Evolutionary conservation across 139 green algal genomes (phyloP), one percentile per base, ranked within the genome.

Genomic region (Dunaliella primolecta): DNA sequence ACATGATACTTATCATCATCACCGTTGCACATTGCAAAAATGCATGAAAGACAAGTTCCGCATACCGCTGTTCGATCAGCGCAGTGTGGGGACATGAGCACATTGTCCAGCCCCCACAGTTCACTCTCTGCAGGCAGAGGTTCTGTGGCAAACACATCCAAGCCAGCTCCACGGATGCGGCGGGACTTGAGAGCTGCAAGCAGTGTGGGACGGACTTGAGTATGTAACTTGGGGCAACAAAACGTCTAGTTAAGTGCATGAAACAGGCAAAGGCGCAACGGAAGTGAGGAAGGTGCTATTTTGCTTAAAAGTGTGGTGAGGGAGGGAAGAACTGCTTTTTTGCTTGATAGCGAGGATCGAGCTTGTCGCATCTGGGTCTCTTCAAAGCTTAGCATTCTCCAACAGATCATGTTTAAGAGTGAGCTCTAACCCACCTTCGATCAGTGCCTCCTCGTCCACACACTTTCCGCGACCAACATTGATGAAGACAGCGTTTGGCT

Each of bases 391-490:
- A 72, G 21, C 20, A 29, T 72, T 72, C 20, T 72, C 20, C 56
- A 15, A 72, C 56, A 15, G 20, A 21, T 21, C 21, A 21, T 21
- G 20, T 21, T 72, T 72, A 72, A 29, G 20, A 83, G 30, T 83
- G 23, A 71, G 21, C n/a, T 64, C 2, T 1, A 23, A 33, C 75
- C 3, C 75, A 86, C 76, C 76, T 32, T 86, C 29, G 24, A 95
- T 89, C 1, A 98, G 83, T 3, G 94, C 94, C 27, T 85, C 76
- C 86, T 98, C 94, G 80, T 96, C 93, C 0, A 97, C 90, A 74
- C 90, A 95, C 78, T 92, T 94, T 24, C 95, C 95, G 1, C 95
- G 83, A 2, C 95, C 95, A 37, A 98, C 86, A 86, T 97, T 98
- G 75, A 98, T 85, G 80, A 98, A 91, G 57, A 97, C 94, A 20